Percentiles rank a stretch among this genome's conserved stretches.
These are phyloP conservation scores for Penicillium daleae DNA, from an alignment of 495 filamentous ascomycete genomes.

Conservation along the genomic window DNA sequence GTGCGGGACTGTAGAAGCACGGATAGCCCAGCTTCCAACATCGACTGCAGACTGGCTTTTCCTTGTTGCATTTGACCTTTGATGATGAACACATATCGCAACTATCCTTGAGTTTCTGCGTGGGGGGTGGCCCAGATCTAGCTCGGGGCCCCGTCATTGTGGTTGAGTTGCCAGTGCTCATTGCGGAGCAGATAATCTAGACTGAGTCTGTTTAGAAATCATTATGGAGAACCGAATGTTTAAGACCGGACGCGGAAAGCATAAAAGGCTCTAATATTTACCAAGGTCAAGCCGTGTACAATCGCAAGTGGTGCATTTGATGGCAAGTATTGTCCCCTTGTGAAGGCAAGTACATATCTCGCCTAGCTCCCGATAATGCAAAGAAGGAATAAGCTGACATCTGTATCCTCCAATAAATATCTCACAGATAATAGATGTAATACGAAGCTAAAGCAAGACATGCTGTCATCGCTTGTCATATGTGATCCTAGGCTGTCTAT, in stretches of 20 bases:
- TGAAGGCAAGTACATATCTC: not conserved
- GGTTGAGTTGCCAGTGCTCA: not conserved
- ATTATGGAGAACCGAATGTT: not conserved
- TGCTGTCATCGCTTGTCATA: not conserved
- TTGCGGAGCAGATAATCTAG: not conserved
- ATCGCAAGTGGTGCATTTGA: not conserved
- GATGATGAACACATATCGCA: constrained; percentile 44
- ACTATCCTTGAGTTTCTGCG: constrained; percentile 37
- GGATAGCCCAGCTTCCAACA: constrained; percentile 37
- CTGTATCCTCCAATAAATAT: not conserved
- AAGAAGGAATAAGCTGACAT: not conserved
- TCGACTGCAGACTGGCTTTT: constrained; percentile 40
- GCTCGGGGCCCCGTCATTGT: not conserved
- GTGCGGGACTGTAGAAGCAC: constrained; percentile 47
- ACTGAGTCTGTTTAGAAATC: not conserved
- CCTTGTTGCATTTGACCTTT: constrained; percentile 45
- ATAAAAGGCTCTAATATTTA: constrained; percentile 3
- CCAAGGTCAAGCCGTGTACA: not conserved
- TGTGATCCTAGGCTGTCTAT: not conserved
- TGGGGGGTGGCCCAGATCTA: not conserved
- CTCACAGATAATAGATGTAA: not conserved
- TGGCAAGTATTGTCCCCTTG: not conserved
- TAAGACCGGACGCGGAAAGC: not conserved
- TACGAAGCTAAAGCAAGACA: not conserved
- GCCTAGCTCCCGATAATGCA: not conserved